A percentile compares a stretch with the other conserved stretches of the same genome.
Evolutionary conservation across 2,329 filamentous ascomycete species (phyloP).

Genomic region (Ceratocystis destructans): DNA sequence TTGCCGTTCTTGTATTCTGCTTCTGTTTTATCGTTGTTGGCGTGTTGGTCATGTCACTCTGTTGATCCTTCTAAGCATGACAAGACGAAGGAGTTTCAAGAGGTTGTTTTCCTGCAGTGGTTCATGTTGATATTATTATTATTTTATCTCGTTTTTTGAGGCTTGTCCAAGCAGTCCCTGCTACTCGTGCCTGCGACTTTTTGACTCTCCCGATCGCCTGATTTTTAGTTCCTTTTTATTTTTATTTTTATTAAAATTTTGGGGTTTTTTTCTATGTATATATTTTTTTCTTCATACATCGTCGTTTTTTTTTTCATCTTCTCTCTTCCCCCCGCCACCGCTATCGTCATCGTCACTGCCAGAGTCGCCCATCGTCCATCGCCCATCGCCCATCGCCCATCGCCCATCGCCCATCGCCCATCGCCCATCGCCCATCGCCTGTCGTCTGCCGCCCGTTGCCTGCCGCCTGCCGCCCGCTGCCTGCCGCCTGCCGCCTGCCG

Average conservation of each 20-base stretch:
- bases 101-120: background rate
- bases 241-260: background rate
- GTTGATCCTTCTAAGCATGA: conserved; percentile 1
- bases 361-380: background rate
- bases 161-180: background rate
- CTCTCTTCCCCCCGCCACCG: background rate
- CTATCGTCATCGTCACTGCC: background rate
- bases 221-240: background rate
- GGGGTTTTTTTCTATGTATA: background rate
- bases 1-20: background rate
- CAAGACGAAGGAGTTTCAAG: background rate
- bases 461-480: background rate
- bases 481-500: background rate
- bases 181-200: background rate
- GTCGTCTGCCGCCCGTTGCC: background rate
- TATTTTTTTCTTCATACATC: no score
- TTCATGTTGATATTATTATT: background rate
- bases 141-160: background rate
- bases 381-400: background rate
- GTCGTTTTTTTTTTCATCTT: background rate
- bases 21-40: background rate
- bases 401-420: background rate
- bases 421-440: background rate
- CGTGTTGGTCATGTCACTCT: background rate
- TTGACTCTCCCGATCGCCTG: background rate